Conservation (phyloP, 768 basidiomycete genomes). For the Termitomyces heimii region DNA sequence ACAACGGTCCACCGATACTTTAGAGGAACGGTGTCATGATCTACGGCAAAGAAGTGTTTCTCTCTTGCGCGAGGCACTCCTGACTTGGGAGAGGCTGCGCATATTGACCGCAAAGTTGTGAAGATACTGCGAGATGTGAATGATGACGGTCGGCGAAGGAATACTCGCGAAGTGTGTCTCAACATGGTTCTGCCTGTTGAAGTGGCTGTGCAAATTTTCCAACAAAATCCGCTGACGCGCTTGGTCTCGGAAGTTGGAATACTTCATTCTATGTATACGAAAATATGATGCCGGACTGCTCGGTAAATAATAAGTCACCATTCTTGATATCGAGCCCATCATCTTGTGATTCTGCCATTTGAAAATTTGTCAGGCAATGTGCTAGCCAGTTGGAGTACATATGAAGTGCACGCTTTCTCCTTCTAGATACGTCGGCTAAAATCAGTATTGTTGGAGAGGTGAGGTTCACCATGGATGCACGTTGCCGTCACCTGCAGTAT, state of each 20-base stretch:
- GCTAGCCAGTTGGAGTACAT: background rate
- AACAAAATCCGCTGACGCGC: too few species aligned
- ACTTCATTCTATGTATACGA: background rate
- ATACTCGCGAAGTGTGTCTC: slow-evolving; percentile 1
- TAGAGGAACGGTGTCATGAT: background rate
- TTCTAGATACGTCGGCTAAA: too few species aligned
- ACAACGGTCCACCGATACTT: background rate
- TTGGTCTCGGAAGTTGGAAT: background rate
- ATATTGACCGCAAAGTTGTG: background rate
- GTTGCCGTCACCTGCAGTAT: background rate
- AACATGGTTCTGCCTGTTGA: background rate
- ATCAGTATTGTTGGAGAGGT: background rate
- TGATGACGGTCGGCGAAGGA: background rate
- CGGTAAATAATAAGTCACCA: background rate
- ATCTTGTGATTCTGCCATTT: background rate
- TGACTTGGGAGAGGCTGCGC: background rate
- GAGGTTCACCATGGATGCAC: background rate
- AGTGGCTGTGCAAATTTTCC: slow-evolving; percentile 6
- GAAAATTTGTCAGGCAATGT: background rate
- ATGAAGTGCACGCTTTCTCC: background rate
- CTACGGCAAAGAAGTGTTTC: background rate
- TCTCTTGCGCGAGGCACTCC: background rate
- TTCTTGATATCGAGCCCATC: background rate
- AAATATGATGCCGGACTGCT: background rate
- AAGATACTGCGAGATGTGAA: background rate